phyloP scores from a whole-genome alignment of 768 basidiomycete species.

The Lentinus tigrinus region DNA sequence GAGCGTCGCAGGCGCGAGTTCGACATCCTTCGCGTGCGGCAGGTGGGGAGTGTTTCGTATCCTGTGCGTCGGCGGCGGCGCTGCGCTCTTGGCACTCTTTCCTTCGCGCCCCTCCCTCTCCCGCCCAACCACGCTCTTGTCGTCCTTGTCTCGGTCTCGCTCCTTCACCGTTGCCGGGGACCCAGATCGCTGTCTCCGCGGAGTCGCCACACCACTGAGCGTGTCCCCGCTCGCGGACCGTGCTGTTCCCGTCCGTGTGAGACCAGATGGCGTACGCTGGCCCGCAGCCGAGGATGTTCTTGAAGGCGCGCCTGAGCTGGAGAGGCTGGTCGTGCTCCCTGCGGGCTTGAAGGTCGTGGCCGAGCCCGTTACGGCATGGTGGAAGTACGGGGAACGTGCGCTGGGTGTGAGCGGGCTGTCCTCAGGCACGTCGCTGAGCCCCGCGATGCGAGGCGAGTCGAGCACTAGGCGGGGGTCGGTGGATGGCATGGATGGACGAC shows the following conservation, averaged over 20 bases:
- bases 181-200: slow-evolving; percentile 9
- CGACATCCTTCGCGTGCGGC: slow-evolving; percentile 58
- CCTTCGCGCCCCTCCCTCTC: slow-evolving; percentile 13
- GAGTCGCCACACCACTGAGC: slow-evolving; percentile 9
- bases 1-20: slow-evolving; percentile 63
- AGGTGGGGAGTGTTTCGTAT: slow-evolving; percentile 54
- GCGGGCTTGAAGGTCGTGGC: slow-evolving; percentile 37
- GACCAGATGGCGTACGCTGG: slow-evolving; percentile 14
- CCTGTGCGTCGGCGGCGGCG: slow-evolving; percentile 31
- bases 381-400: slow-evolving; percentile 39
- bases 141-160: slow-evolving; percentile 15
- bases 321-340: slow-evolving; percentile 30
- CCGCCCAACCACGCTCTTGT: neutral
- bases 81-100: slow-evolving; percentile 5
- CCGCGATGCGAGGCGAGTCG: slow-evolving; percentile 23
- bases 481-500: slow-evolving; percentile 7
- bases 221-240: slow-evolving; percentile 16
- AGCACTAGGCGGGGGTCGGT: slow-evolving; percentile 5
- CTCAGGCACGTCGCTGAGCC: slow-evolving; percentile 34
- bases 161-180: slow-evolving; percentile 16
- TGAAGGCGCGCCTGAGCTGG: slow-evolving; percentile 25
- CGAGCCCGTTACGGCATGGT: slow-evolving; percentile 34
- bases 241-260: slow-evolving; percentile 10
- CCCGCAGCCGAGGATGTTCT: slow-evolving; percentile 15
- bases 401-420: slow-evolving; percentile 23